Conservation (phyloP, 208 protist genomes). For the Blechomonas ayalai region DNA sequence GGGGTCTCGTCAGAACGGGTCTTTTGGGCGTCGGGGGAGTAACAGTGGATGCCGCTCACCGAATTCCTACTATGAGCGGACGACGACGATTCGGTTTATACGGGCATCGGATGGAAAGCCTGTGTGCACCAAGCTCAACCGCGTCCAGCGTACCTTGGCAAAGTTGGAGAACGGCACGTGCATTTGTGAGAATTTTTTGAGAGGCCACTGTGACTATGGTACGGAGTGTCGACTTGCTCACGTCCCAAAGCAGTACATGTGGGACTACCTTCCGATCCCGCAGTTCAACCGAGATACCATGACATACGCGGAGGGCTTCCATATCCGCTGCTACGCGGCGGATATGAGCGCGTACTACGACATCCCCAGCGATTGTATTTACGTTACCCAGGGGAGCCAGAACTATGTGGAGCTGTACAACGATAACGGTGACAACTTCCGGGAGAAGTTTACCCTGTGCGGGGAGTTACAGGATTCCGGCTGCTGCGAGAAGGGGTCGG, state of each 20-base stretch:
- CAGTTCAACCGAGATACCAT: constrained; percentile 21
- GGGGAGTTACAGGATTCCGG: not conserved
- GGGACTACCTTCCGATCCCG: constrained; percentile 45
- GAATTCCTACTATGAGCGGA: too few species aligned
- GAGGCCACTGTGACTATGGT: constrained; percentile 36
- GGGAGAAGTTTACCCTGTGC: constrained; percentile 70
- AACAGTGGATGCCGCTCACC: too few species aligned
- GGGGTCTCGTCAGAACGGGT: too few species aligned
- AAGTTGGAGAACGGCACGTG: constrained; percentile 21
- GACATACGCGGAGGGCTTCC: constrained; percentile 54
- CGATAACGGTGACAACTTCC: constrained; percentile 81
- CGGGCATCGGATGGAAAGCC: constrained; percentile 19
- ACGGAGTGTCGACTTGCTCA: constrained; percentile 47
- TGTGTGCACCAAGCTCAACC: constrained; percentile 53
- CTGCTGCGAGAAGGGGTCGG: constrained; percentile 13
- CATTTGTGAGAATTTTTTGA: constrained; percentile 67
- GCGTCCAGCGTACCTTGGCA: constrained; percentile 30
- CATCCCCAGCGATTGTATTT: constrained; percentile 57
- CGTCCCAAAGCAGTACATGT: constrained; percentile 61
- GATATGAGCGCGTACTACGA: constrained; percentile 63
- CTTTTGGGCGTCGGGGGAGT: too few species aligned
- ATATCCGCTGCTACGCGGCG: constrained; percentile 64
- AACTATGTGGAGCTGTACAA: constrained; percentile 79
- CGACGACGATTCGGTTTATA: constrained; percentile 43
- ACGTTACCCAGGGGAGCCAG: constrained; percentile 43